Base-by-base conservation (phyloP, 345 rosid genomes). In the Leavenworthia alabamica region DNA sequence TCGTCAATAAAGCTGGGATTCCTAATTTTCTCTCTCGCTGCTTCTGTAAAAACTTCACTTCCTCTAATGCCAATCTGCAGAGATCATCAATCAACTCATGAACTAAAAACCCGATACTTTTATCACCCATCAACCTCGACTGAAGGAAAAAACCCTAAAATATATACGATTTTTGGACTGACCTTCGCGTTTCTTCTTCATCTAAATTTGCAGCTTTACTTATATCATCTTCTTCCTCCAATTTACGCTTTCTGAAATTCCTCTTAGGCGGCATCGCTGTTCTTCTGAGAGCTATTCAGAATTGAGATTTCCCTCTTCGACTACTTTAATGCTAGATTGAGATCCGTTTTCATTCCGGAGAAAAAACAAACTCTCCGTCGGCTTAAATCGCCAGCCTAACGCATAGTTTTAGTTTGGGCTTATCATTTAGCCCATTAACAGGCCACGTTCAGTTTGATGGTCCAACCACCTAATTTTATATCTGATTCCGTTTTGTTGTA, bases 41-140 rank as follows among this genome's bases (percentile, higher is more conserved):
- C 67, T 82, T 93, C 84, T 89, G 96, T 65, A 93, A 77, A 71
- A 93, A 93, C 62, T 84, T 93, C 77, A 89, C 91, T 79, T 93
- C 99, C 74, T 93, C 97, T 59, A 93, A 75, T 10, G 77, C 92
- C 79, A 88, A 81, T 70, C 74, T 70, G 6, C 6, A 62, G 5
- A 19, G n/a, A n/a, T n/a, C n/a, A n/a, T 68, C 60, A 59, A 59
- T 33, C 39, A 11, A 36, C 55, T 55, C 24, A 23, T 46, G 6
- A 10, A 61, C 11, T 3, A 28, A 70, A 60, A 7, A 51, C 1
- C 0, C 14, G 5, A 37, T 13, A 2, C 56, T 59, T 61, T 69
- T 40, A 60, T 17, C 2, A 60, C 61, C 48, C 47, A 62, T 55
- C 29, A 26, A 6, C 5, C 5, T 20, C 2, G 56, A 47, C 15